Evolutionary conservation across 768 basidiomycete genomes (phyloP).

Genomic region (Amanita molliuscula): DNA sequence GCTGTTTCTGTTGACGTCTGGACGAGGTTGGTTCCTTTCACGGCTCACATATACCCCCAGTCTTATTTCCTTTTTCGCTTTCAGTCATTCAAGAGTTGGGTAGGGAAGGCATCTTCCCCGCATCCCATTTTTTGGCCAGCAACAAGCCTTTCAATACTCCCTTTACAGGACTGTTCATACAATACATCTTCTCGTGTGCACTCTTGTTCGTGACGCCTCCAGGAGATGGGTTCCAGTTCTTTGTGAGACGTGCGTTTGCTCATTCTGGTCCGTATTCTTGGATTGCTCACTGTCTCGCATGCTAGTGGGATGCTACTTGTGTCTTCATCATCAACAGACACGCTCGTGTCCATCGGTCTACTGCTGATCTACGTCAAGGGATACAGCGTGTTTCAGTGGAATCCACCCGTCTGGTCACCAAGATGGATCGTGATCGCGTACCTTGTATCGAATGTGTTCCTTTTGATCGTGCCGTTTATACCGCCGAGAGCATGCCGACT

Average conservation of each 20-base stretch:
- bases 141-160: constrained; percentile 67
- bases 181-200: constrained; percentile 48
- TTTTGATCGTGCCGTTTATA: constrained; percentile 50
- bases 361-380: constrained; percentile 45
- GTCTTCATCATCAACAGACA: constrained; percentile 47
- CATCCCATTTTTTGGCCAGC: constrained; percentile 55
- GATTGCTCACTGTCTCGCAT: neutral
- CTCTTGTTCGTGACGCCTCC: constrained; percentile 50
- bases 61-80: neutral
- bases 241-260: constrained; percentile 43
- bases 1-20: constrained; percentile 11
- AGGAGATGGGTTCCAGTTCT: constrained; percentile 68
- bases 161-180: constrained; percentile 47
- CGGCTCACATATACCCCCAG: neutral
- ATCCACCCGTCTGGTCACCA: constrained; percentile 54
- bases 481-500: constrained; percentile 46
- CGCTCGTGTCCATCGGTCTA: constrained; percentile 49
- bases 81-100: constrained; percentile 67
- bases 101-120: constrained; percentile 60
- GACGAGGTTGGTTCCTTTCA: constrained; percentile 35
- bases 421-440: constrained; percentile 40
- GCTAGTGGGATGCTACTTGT: constrained; percentile 52
- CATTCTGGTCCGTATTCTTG: neutral
- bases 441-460: constrained; percentile 55
- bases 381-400: constrained; percentile 40